phyloP scores from a whole-genome alignment of 106 monocot species.

The Agapanthus africanus region DNA sequence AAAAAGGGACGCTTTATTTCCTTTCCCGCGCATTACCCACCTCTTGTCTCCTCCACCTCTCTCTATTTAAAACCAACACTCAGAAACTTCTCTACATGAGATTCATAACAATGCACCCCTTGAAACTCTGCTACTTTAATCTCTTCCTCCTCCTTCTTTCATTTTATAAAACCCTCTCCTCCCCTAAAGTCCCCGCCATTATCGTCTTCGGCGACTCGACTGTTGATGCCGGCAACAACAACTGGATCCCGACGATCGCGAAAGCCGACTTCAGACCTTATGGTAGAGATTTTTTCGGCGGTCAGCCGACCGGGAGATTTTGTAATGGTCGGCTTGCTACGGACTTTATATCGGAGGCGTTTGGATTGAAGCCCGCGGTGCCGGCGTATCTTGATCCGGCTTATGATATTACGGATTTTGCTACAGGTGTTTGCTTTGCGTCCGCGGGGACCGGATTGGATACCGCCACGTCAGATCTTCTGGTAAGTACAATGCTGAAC shows the following conservation, averaged over 20 bases:
- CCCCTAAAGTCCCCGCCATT: slow-evolving; percentile 18
- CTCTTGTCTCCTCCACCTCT: no score
- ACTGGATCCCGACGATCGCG: slow-evolving; percentile 10
- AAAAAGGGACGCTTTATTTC: no score
- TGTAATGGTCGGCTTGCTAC: slow-evolving; percentile 27
- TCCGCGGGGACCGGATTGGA: slow-evolving; percentile 32
- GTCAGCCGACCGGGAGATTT: slow-evolving; percentile 25
- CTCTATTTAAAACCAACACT: no score
- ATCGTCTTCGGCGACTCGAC: slow-evolving; percentile 36
- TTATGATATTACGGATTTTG: slow-evolving; percentile 23
- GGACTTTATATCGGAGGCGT: slow-evolving; percentile 24
- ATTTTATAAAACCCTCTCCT: background rate
- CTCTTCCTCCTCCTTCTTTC: background rate
- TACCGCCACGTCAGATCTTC: slow-evolving; percentile 17
- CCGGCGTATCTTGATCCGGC: slow-evolving; percentile 30
- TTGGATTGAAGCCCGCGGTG: slow-evolving; percentile 22
- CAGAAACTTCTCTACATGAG: no score
- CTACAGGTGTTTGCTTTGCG: slow-evolving; percentile 27
- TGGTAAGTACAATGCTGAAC: slow-evolving; percentile 25
- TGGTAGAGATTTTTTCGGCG: slow-evolving; percentile 23
- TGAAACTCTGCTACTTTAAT: no score
- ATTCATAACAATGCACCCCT: no score
- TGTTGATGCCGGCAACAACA: slow-evolving; percentile 37
- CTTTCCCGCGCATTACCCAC: no score
- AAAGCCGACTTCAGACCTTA: slow-evolving; percentile 26